phyloP scores from a whole-genome alignment of 305 asterid genomes.

The Plantago coronopus region DNA sequence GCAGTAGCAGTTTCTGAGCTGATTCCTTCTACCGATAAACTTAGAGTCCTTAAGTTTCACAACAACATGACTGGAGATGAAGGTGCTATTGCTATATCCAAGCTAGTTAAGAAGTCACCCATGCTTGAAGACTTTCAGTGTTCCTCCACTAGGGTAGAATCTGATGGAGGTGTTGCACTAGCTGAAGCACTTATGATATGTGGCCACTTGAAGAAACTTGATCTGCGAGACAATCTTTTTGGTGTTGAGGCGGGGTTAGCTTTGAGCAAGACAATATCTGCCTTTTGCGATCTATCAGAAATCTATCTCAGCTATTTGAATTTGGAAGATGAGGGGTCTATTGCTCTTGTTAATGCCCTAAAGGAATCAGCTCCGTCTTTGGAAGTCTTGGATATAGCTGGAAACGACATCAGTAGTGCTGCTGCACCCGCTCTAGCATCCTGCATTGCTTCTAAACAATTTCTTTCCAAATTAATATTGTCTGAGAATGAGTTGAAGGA shows the following conservation, averaged over 20 bases:
- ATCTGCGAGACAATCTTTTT: constrained; percentile 89
- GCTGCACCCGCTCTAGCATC: constrained; percentile 76
- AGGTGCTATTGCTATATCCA: constrained; percentile 78
- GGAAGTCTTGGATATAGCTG: constrained; percentile 80
- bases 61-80: constrained; percentile 95
- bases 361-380: constrained; percentile 68
- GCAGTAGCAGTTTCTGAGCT: constrained; percentile 68
- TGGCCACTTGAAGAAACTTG: constrained; percentile 60
- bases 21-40: constrained; percentile 65
- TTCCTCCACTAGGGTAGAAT: constrained; percentile 83
- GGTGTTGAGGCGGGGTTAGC: constrained; percentile 74
- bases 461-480: constrained; percentile 59
- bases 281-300: constrained; percentile 55
- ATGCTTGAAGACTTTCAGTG: constrained; percentile 74
- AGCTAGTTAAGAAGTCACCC: constrained; percentile 55
- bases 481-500: constrained; percentile 84
- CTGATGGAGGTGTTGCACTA: constrained; percentile 75
- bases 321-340: constrained; percentile 81
- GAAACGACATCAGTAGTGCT: constrained; percentile 77
- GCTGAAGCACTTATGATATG: constrained; percentile 64
- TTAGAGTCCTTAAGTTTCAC: constrained; percentile 72
- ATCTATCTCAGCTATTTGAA: constrained; percentile 85
- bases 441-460: constrained; percentile 63
- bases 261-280: constrained; percentile 47
- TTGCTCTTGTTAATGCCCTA: constrained; percentile 63